Base-by-base conservation (phyloP, 805 yeast genomes). In the Ogataea degrootiae region DNA sequence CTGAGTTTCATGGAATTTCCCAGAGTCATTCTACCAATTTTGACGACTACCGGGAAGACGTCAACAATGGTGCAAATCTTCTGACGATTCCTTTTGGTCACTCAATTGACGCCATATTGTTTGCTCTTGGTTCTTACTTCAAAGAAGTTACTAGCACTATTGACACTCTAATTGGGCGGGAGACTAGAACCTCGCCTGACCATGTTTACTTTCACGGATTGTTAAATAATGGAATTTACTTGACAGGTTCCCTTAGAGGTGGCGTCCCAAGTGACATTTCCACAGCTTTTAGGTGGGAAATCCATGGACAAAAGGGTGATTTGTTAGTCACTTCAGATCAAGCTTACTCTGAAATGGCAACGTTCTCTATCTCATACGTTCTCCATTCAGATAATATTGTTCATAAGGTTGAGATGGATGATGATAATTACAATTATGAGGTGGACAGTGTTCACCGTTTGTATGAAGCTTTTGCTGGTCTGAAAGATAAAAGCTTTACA, bases 1-100 rank as follows among this genome's bases (percentile, higher is more conserved):
- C 37, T 34, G 36, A 37, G 29, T 42, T 42, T 34, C 6, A 17
- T 36, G 38, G 38, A n/a, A n/a, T n/a, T n/a, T n/a, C n/a, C n/a
- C n/a, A n/a, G n/a, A n/a, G n/a, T n/a, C n/a, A n/a, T n/a, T 44
- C 31, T 21, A 4, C 19, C 42, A 34, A 42, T 34, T 2, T 7
- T 11, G 6, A 6, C 4, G 12, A 6, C 29, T 44, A 44, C 31
- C 2, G 39, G 6, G 42, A 44, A 11, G 47, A 39, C 19, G 29
- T 39, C 22, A 21, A 44, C n/a, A 44, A 39, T 39, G 47, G 47
- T 34, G 47, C 44, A 6, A 44, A 41, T 39, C 11, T 39, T 31
- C n/a, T 39, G 9, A 44, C 47, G 17, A 39, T 44, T 19, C 47
- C 44, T 17, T 41, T 41, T 19, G 47, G 47, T 12, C 47, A 44